Conservation (phyloP, 208 protist genomes). For the Trichomonas tenax region DNA sequence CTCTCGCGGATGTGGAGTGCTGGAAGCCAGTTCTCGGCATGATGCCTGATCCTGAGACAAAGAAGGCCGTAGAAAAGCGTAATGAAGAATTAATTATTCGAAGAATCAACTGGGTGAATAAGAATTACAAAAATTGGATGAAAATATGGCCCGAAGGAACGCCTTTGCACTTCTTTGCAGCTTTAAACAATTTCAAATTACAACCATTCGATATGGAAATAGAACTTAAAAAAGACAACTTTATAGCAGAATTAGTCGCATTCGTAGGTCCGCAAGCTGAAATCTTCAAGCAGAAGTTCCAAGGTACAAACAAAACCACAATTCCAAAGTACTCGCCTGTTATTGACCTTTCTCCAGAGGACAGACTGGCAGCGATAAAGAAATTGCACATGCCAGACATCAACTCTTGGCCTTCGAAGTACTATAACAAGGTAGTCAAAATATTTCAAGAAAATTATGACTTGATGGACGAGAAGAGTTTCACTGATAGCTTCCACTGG, state of each 20-base stretch:
- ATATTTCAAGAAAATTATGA: not conserved
- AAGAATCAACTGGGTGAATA: not conserved
- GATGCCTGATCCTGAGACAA: not conserved
- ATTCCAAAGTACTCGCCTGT: not conserved
- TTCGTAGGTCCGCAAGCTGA: not conserved
- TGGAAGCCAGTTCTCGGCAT: not conserved
- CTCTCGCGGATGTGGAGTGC: not conserved
- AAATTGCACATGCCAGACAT: not conserved
- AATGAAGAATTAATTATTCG: not conserved
- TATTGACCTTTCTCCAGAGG: not conserved
- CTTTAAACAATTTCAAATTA: not conserved
- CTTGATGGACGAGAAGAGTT: not conserved
- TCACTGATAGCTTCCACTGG: not conserved
- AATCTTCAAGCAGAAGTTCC: not conserved
- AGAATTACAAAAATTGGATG: not conserved
- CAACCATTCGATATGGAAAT: not conserved
- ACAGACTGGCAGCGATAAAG: not conserved
- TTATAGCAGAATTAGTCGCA: not conserved
- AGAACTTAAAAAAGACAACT: not conserved
- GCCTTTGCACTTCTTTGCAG: not conserved
- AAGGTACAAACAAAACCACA: not conserved
- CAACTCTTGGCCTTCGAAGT: not conserved
- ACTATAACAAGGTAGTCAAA: not conserved
- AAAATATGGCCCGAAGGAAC: not conserved
- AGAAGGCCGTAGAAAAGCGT: not conserved